Percentiles rank a stretch among this genome's conserved stretches.
These are phyloP conservation scores for Xylaria sp. DNA, from an alignment of 2,329 filamentous ascomycete species.

Conservation along the genomic window DNA sequence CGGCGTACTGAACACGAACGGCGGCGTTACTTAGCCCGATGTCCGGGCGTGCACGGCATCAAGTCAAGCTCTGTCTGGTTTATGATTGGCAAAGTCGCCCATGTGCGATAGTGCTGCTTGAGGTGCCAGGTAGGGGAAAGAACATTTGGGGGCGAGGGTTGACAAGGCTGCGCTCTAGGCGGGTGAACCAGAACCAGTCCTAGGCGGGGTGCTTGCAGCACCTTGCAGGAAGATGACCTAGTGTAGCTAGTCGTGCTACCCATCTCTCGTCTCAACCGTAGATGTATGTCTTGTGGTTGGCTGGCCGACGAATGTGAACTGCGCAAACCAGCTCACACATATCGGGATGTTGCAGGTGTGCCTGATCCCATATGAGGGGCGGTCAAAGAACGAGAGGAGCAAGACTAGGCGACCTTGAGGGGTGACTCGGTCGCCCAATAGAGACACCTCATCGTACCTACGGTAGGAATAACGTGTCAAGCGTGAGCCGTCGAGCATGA, in stretches of 20 bases:
- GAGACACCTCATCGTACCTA: slow-evolving; percentile 3
- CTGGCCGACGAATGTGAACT: neutral
- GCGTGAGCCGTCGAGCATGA: neutral
- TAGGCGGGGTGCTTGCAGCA: slow-evolving; percentile 35
- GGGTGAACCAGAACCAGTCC: slow-evolving; percentile 4
- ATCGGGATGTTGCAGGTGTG: slow-evolving; percentile 29
- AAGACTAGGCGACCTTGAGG: neutral
- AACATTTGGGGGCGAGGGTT: slow-evolving; percentile 20
- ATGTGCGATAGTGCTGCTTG: neutral
- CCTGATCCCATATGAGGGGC: slow-evolving; percentile 12
- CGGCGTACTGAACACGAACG: slow-evolving; percentile 29
- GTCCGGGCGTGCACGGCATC: slow-evolving; percentile 41
- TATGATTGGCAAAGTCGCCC: neutral
- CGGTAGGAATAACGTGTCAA: neutral
- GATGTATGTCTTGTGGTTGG: slow-evolving; percentile 17
- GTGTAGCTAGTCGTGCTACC: slow-evolving; percentile 11
- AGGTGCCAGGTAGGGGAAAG: neutral
- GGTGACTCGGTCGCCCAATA: neutral
- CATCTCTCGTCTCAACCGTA: slow-evolving; percentile 5
- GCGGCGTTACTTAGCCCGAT: neutral
- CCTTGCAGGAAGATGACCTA: slow-evolving; percentile 21
- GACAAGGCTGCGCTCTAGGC: slow-evolving; percentile 35
- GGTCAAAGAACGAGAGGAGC: slow-evolving; percentile 14
- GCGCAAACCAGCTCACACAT: slow-evolving; percentile 7
- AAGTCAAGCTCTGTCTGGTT: slow-evolving; percentile 11